These are phyloP conservation scores for Niebla homalea DNA, from an alignment of 495 filamentous ascomycete species.

Conservation along the genomic window DNA sequence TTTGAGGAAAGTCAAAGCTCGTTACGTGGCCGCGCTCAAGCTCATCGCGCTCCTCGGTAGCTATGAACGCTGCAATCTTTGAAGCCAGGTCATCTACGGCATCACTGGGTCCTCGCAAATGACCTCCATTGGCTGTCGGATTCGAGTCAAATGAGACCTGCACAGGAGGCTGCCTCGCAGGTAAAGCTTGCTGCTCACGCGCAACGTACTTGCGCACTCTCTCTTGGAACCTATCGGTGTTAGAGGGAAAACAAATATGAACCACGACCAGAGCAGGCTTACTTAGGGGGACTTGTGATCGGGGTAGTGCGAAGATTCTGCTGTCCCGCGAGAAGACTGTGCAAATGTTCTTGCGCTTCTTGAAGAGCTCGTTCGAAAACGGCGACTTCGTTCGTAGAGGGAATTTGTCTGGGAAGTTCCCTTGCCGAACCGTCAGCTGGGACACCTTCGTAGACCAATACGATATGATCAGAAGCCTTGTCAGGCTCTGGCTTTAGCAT, in stretches of 20 bases:
- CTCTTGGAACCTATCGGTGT: conserved; percentile 41
- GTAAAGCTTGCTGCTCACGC: conserved; percentile 56
- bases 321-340: conserved; percentile 56
- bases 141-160: conserved; percentile 43
- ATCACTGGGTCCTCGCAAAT: conserved; percentile 60
- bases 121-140: conserved; percentile 25
- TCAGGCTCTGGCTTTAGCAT: conserved; percentile 56
- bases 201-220: conserved; percentile 67
- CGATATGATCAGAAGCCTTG: conserved; percentile 47
- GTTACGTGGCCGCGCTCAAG: conserved; percentile 74
- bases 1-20: conserved; percentile 84
- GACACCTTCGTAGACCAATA: conserved; percentile 74
- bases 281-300: conserved; percentile 63
- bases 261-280: conserved; percentile 14
- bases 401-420: conserved; percentile 51
- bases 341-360: conserved; percentile 59
- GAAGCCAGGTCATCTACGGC: conserved; percentile 54
- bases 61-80: conserved; percentile 63
- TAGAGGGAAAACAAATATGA: conserved; percentile 15
- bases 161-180: conserved; percentile 55
- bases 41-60: conserved; percentile 73
- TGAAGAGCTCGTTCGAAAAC: conserved; percentile 55
- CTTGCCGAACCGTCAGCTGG: conserved; percentile 40
- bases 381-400: conserved; percentile 44
- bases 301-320: conserved; percentile 49